Evolutionary conservation across 345 rosid species (phyloP).

Genomic region (Aegle marmelos): DNA sequence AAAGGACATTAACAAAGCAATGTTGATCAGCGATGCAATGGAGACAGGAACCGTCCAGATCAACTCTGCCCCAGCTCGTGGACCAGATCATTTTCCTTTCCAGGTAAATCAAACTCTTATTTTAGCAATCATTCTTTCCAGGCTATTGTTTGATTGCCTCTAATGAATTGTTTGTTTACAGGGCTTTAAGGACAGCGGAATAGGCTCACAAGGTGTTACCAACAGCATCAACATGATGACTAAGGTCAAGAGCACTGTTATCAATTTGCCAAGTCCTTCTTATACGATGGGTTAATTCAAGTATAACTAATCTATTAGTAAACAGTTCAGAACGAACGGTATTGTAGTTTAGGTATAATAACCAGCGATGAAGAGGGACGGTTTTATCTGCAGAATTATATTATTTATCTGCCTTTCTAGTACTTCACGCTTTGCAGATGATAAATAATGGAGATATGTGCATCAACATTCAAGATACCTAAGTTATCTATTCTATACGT

Average conservation of each 20-base stretch:
- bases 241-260: conserved; percentile 88
- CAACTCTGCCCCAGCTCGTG: conserved; percentile 99
- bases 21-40: conserved; percentile 93
- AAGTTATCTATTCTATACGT: too few relatives aligned
- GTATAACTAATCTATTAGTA: conserved; percentile 2
- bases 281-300: conserved; percentile 78
- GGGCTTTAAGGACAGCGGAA: conserved; percentile 98
- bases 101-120: conserved; percentile 50
- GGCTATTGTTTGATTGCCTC: conserved; percentile 16
- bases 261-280: conserved; percentile 85
- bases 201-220: conserved; percentile 96
- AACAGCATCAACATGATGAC: conserved; percentile 97
- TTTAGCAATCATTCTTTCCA: conserved; percentile 31
- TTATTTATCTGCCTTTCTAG: not conserved
- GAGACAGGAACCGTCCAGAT: conserved; percentile 99
- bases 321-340: conserved; percentile 4
- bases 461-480: not conserved
- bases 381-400: not conserved
- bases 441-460: conserved; percentile 5
- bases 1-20: conserved; percentile 85
- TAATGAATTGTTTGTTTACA: conserved; percentile 13
- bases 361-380: not conserved
- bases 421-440: not conserved
- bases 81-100: conserved; percentile 98
- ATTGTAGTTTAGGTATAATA: not conserved